phyloP scores from a whole-genome alignment of 345 rosid genomes.

The Microthlaspi erraticum region DNA sequence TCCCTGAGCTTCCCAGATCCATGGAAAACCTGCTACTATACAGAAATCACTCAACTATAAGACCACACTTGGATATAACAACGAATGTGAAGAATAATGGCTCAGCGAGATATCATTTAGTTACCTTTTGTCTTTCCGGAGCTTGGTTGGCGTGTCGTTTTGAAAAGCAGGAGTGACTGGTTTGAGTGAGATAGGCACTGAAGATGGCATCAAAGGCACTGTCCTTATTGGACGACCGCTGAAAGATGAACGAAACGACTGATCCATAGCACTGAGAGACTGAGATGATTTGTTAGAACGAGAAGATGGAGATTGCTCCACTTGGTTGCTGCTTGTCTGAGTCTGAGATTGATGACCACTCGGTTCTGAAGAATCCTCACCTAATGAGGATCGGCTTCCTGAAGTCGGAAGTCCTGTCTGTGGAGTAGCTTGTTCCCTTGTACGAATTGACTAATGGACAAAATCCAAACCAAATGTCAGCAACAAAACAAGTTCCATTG shows the following conservation, averaged over 20 bases:
- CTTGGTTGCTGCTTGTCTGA: slow-evolving; percentile 30
- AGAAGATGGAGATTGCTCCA: slow-evolving; percentile 53
- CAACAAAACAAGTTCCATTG: background rate
- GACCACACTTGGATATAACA: slow-evolving; percentile 16
- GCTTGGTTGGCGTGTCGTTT: slow-evolving; percentile 50
- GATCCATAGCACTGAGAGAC: slow-evolving; percentile 48
- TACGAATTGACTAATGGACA: slow-evolving; percentile 66
- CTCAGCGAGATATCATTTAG: background rate
- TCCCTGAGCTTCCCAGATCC: slow-evolving; percentile 60
- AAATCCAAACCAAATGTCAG: slow-evolving; percentile 31
- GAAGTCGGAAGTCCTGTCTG: slow-evolving; percentile 53
- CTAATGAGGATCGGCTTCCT: slow-evolving; percentile 45
- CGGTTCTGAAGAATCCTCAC: slow-evolving; percentile 47
- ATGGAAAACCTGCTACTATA: slow-evolving; percentile 53
- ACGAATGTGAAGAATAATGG: slow-evolving; percentile 20
- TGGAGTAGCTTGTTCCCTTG: slow-evolving; percentile 57
- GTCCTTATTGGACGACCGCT: slow-evolving; percentile 56
- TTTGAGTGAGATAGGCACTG: slow-evolving; percentile 61
- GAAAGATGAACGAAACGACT: slow-evolving; percentile 58
- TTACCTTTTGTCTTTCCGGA: slow-evolving; percentile 68
- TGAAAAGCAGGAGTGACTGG: slow-evolving; percentile 54
- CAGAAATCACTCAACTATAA: slow-evolving; percentile 36
- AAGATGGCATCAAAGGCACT: slow-evolving; percentile 56
- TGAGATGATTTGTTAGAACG: slow-evolving; percentile 52
- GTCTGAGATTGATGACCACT: slow-evolving; percentile 51